Evolutionary conservation across 805 yeast genomes (phyloP).

Genomic region (Wickerhamomyces chambardii): DNA sequence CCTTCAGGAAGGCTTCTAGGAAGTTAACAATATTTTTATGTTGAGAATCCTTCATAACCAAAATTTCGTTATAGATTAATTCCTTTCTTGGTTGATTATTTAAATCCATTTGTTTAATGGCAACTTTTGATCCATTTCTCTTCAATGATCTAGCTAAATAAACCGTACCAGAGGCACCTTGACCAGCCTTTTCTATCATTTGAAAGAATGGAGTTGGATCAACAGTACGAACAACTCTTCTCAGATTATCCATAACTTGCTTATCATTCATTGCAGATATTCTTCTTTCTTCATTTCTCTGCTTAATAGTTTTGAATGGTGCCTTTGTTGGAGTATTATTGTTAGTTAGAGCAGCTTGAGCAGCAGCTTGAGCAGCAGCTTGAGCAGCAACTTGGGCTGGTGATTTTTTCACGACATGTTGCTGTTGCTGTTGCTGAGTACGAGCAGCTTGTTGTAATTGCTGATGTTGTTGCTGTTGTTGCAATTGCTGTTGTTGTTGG

Average conservation of each 20-base stretch:
- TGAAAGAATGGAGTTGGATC: conserved; percentile 84
- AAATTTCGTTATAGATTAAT: conserved; percentile 87
- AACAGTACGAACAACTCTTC: conserved; percentile 69
- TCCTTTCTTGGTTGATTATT: conserved; percentile 91
- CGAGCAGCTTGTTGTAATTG: conserved; percentile 13
- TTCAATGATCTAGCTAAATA: conserved; percentile 67
- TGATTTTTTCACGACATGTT: conserved; percentile 5
- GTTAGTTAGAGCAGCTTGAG: conserved; percentile 6
- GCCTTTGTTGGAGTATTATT: conserved; percentile 3
- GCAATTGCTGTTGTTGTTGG: conserved; percentile 9
- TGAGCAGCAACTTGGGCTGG: conserved; percentile 14
- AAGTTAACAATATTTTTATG: conserved; percentile 94
- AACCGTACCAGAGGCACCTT: conserved; percentile 97
- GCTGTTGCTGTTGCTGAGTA: conserved; percentile 7
- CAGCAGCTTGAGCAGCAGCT: conserved; percentile 29
- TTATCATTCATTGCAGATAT: conserved; percentile 70
- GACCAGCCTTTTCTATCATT: conserved; percentile 83
- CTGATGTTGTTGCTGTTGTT: conserved; percentile 19
- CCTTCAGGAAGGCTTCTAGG: conserved; percentile 80
- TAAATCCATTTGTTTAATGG: conserved; percentile 93
- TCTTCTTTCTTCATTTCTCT: conserved; percentile 38
- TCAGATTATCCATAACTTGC: conserved; percentile 73
- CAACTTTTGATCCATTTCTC: conserved; percentile 61
- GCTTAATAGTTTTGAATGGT: conserved; percentile 17
- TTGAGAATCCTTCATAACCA: conserved; percentile 93